phyloP scores from a whole-genome alignment of 768 basidiomycete species.

The Leccinum pellstonianum region DNA sequence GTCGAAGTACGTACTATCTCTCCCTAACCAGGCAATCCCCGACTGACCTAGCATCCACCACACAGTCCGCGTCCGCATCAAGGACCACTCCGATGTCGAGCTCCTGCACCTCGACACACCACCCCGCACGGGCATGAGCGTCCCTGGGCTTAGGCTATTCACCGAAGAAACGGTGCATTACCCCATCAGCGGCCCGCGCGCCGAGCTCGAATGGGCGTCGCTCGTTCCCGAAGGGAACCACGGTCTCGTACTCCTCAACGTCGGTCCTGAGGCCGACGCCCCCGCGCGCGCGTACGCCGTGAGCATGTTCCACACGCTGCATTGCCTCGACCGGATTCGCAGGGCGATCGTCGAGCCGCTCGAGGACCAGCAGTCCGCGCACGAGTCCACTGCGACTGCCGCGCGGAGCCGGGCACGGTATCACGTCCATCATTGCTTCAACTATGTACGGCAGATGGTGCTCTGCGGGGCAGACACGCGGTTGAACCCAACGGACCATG shows the following conservation, averaged over 20 bases:
- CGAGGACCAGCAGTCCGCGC: neutral
- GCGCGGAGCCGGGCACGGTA: neutral
- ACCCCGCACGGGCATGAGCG: neutral
- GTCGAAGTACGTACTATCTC: slow-evolving; percentile 13
- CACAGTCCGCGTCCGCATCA: slow-evolving; percentile 19
- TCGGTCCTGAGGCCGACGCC: slow-evolving; percentile 21
- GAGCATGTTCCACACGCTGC: slow-evolving; percentile 40
- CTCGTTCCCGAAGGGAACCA: slow-evolving; percentile 22
- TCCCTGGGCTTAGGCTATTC: slow-evolving; percentile 10
- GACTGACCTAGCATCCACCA: neutral
- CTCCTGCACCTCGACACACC: slow-evolving; percentile 18
- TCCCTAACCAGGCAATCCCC: neutral
- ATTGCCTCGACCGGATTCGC: slow-evolving; percentile 40
- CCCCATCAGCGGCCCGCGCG: slow-evolving; percentile 21
- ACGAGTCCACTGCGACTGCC: neutral
- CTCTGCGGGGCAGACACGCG: slow-evolving; percentile 36
- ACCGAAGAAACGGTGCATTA: slow-evolving; percentile 28
- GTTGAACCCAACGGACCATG: slow-evolving; percentile 26
- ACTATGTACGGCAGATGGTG: slow-evolving; percentile 40
- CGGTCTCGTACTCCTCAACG: slow-evolving; percentile 13
- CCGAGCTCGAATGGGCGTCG: slow-evolving; percentile 26
- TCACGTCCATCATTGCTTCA: slow-evolving; percentile 37
- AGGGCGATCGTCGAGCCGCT: slow-evolving; percentile 15
- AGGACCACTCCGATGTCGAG: slow-evolving; percentile 3
- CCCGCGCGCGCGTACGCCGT: slow-evolving; percentile 33